Percentiles rank a stretch among this genome's conserved stretches.
phyloP scores from a whole-genome alignment of 257 asterid genomes.

The Vinca minor region DNA sequence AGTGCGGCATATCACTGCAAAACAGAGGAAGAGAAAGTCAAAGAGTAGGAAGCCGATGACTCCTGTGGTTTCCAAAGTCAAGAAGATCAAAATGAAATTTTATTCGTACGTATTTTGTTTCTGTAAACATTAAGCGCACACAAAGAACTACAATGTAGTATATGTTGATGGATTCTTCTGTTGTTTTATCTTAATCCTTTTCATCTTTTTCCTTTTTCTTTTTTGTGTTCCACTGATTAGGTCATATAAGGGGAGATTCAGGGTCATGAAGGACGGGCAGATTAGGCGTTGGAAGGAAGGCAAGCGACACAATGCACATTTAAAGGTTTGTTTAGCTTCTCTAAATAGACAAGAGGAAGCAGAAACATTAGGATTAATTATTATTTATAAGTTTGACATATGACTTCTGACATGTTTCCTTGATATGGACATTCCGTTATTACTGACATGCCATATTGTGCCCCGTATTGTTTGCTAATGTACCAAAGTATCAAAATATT shows the following conservation, averaged over 20 bases:
- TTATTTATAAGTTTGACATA: background rate
- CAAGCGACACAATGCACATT: constrained; percentile 71
- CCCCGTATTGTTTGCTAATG: background rate
- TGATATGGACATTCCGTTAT: background rate
- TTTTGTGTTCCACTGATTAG: constrained; percentile 22
- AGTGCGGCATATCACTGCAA: constrained; percentile 65
- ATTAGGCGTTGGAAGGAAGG: constrained; percentile 78
- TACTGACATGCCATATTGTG: background rate
- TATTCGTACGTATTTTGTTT: constrained; percentile 69
- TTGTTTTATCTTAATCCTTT: too few relatives aligned
- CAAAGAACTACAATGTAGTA: background rate
- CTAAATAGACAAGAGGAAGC: background rate
- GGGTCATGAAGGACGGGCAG: constrained; percentile 61
- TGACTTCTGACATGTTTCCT: background rate
- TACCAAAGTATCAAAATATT: background rate
- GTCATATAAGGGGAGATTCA: constrained; percentile 71
- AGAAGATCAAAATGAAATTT: constrained; percentile 55
- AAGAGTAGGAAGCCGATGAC: constrained; percentile 74
- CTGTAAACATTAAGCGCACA: too few relatives aligned
- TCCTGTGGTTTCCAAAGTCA: constrained; percentile 66
- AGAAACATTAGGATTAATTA: background rate
- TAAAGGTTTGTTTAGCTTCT: constrained; percentile 38
- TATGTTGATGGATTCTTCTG: background rate
- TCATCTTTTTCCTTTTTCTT: background rate
- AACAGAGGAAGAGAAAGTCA: constrained; percentile 63